Evolutionary conservation across 2,329 filamentous ascomycete genomes (phyloP).

Genomic region (Gaeumannomyces tritici): DNA sequence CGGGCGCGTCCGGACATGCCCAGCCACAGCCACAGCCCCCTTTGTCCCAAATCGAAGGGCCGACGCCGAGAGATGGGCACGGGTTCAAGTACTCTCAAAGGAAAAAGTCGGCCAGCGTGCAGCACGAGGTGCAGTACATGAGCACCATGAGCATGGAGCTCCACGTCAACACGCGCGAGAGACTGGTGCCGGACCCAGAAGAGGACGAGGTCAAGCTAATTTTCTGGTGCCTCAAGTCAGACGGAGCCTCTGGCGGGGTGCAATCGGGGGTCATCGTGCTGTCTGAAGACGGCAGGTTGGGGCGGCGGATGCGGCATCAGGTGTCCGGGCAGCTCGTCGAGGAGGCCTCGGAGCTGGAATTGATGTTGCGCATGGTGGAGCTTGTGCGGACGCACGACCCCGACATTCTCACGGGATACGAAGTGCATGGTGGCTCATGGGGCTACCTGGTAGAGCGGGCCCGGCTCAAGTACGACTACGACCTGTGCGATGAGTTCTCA

Average conservation of each 20-base stretch:
- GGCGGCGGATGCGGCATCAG: constrained; percentile 52
- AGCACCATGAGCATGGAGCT: constrained; percentile 91
- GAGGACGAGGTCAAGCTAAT: constrained; percentile 81
- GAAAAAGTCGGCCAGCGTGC: constrained; percentile 61
- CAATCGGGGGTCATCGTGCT: constrained; percentile 66
- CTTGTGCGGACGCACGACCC: constrained; percentile 79
- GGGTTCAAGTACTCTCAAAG: constrained; percentile 83
- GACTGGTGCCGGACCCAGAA: constrained; percentile 77
- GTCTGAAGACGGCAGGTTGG: constrained; percentile 49
- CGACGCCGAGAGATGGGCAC: constrained; percentile 72
- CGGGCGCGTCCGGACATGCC: constrained; percentile 5
- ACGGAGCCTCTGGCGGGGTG: constrained; percentile 43
- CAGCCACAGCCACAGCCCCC: constrained; percentile 16
- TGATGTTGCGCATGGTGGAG: constrained; percentile 78
- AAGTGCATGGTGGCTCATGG: constrained; percentile 91
- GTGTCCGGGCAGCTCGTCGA: constrained; percentile 53
- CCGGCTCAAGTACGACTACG: constrained; percentile 74
- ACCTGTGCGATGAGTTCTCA: constrained; percentile 85
- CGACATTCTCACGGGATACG: constrained; percentile 88
- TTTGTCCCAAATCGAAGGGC: constrained; percentile 82
- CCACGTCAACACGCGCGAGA: constrained; percentile 78
- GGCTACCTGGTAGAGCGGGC: constrained; percentile 91
- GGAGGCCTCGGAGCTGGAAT: constrained; percentile 72
- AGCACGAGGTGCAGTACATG: constrained; percentile 89
- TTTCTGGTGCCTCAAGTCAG: constrained; percentile 82